Conservation (phyloP, 352 stramenopile species). For the Globisporangium barbulae region DNA sequence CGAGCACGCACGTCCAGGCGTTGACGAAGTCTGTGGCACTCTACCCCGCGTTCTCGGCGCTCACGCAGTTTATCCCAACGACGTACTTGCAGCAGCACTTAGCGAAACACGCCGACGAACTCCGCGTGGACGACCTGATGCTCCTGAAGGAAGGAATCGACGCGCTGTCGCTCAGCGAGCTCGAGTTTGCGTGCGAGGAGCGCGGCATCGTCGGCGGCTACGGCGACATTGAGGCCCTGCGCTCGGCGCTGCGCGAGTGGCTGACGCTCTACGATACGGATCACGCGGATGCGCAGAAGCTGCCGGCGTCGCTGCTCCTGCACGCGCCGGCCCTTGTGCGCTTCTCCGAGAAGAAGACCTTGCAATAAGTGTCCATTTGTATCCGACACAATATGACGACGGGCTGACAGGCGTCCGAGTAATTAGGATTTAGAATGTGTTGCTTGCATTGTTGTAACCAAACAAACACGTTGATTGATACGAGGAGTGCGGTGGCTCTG, state of each 20-base stretch:
- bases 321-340: constrained; percentile 65
- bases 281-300: constrained; percentile 23
- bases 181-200: constrained; percentile 85
- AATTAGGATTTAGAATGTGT: background rate
- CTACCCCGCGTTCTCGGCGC: constrained; percentile 55
- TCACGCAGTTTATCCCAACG: constrained; percentile 43
- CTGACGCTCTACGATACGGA: constrained; percentile 74
- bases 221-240: constrained; percentile 56
- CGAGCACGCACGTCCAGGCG: constrained; percentile 43
- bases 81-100: constrained; percentile 42
- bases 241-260: constrained; percentile 56
- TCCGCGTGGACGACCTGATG: constrained; percentile 72
- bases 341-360: constrained; percentile 25
- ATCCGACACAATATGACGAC: background rate
- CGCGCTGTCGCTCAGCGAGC: constrained; percentile 65
- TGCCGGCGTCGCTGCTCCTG: constrained; percentile 63
- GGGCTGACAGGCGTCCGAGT: background rate
- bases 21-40: constrained; percentile 53
- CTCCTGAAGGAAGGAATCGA: constrained; percentile 68
- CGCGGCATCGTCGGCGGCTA: constrained; percentile 70
- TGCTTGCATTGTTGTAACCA: background rate
- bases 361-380: background rate
- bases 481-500: too few species aligned
- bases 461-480: background rate
- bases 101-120: constrained; percentile 48